Evolutionary conservation across 305 asterid species (phyloP), one percentile per base, ranked within the genome.

Genomic region (Galium porrigens): DNA sequence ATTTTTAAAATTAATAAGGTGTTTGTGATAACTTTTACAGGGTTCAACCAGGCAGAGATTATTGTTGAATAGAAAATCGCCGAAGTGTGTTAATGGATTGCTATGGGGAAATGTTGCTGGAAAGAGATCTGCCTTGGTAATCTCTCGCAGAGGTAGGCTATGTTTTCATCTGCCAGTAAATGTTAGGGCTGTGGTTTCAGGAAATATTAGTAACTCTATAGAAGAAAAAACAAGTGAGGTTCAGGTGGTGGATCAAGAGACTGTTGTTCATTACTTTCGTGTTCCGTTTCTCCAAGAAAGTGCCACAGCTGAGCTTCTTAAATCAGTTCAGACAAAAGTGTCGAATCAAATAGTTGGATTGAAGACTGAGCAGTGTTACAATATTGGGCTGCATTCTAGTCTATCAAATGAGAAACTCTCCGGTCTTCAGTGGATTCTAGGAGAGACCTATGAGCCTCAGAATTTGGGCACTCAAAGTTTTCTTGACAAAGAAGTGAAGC

Each of bases 381-480:
- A 88, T 68, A 63, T 91, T 63, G 98, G 96, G 36, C 70, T 89
- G 20, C 77, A 70, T 55, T 82, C 85, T 11, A 68, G 72, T 68
- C 82, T 91, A 70, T 68, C 88, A 3, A 63, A 27, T 14, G 94
- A 83, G 64, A 86, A 86, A 70, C 73, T 80, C 68, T 74, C 84
- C 2, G 90, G 74, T 37, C 95, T 92, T 34, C 81, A 78, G 65
- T 92, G 98, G 98, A 80, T 92, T 48, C 71, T 92, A 61, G 89
- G 94, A 56, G 98, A 92, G 68, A 92, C 98, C 0, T 92, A 81
- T 17, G 95, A 86, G 76, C 96, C 95, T 12, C 84, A 83, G 30
- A 86, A 82, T 77, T 77, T 88, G 61, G 88, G 86, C 63, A 20
- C 75, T n/a, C 75, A 73, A 53, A 86, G 94, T 76, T 88, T 82